phyloP scores from a whole-genome alignment of 2,329 filamentous ascomycete genomes.

The Podosphaera leucotricha region DNA sequence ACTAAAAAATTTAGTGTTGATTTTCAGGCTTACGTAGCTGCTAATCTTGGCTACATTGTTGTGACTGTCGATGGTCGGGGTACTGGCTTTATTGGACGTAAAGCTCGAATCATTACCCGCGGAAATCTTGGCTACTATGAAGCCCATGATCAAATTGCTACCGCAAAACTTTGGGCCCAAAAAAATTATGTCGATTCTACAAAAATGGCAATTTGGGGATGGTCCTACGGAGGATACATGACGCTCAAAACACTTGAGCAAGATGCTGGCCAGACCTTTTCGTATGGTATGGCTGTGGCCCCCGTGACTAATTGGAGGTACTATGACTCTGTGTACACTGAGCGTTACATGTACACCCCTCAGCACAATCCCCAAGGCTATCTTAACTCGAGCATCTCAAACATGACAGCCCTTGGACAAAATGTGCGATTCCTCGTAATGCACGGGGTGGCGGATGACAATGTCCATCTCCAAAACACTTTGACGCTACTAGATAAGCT shows the following conservation, averaged over 20 bases:
- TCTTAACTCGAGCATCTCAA: constrained; percentile 45
- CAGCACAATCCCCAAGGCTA: constrained; percentile 64
- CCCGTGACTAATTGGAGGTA: constrained; percentile 97
- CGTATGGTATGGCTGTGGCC: constrained; percentile 93
- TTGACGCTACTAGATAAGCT: constrained; percentile 69
- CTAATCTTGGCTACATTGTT: constrained; percentile 71
- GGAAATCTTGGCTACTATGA: constrained; percentile 70
- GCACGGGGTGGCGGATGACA: constrained; percentile 93
- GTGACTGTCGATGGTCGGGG: constrained; percentile 86
- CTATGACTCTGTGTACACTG: constrained; percentile 86
- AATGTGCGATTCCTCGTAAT: constrained; percentile 83
- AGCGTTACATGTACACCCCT: constrained; percentile 92
- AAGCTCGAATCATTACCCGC: constrained; percentile 58
- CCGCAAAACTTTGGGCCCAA: constrained; percentile 59
- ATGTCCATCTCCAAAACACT: constrained; percentile 92
- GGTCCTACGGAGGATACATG: constrained; percentile 92
- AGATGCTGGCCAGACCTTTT: constrained; percentile 74
- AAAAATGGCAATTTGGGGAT: constrained; percentile 87
- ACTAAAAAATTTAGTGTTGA: constrained; percentile 60
- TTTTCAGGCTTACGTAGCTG: constrained; percentile 76
- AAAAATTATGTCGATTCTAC: constrained; percentile 65
- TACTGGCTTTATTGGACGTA: constrained; percentile 73
- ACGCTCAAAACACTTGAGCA: constrained; percentile 84
- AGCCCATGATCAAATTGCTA: constrained; percentile 72
- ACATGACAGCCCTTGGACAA: constrained; percentile 46